Evolutionary conservation across 2,329 filamentous ascomycete species (phyloP), one percentile per base, ranked within the genome.

Genomic region (Fusarium fujikuroi): DNA sequence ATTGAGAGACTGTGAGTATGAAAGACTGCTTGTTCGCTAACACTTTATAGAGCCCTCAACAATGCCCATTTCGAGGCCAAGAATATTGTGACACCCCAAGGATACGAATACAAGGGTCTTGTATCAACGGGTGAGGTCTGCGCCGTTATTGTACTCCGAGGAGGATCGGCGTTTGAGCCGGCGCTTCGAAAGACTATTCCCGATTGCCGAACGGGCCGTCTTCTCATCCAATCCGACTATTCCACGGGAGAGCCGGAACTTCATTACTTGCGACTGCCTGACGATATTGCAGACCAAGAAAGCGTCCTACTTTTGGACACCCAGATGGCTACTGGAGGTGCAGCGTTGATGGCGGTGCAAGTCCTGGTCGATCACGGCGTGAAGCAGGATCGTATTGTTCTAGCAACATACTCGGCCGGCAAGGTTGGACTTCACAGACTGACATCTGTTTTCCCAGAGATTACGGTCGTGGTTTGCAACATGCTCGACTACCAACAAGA

Each of bases 341-440:
- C 90, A 21, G 90, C 90, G 2, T 85, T 99, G 65, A 99, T 99
- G 96, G 95, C 96, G 2, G 95, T 98, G 46, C 93, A 96, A 79
- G 94, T 98, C n/a, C 85, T 99, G 60, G 91, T 97, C 21, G 96
- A 99, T 81, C 95, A 98, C 79, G 96, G 96, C 16, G 95, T 98
- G 11, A 85, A 90, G 10, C 92, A 96, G 79, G 89, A 94, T 50
- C 92, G 88, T 73, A 97, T 99, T 73, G 93, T 98, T 39, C 92
- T 98, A 80, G 95, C 97, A 43, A 97, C 95, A 7, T 98, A 97
- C 80, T 92, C 94, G 73, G 95, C 95, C 7, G 95, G 95, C 14
- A 91, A 91, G 73, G 90, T 93, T 76, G 96, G 95, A 2, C 81
- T 98, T 70, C 94, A 96, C 79, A 88, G 96, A 72, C 84, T 99